Base-by-base conservation (phyloP, 2,329 filamentous ascomycete genomes). In the Byssochlamys sp. region DNA sequence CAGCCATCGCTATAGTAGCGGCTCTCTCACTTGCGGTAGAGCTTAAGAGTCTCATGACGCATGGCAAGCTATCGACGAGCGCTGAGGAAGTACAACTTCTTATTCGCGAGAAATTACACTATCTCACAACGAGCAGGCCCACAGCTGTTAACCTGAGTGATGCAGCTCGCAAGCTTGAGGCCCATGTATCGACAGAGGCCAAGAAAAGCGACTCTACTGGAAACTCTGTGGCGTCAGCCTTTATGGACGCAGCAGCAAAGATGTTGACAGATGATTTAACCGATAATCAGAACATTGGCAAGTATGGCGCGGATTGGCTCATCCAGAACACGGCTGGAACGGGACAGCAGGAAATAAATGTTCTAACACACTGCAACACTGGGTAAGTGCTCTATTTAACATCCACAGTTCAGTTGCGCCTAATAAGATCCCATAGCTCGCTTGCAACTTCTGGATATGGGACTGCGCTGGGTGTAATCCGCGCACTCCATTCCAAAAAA, bases 381-480 rank as follows among this genome's bases (percentile, higher is more conserved):
- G 94, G 94, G 85, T 88, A 79, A 58, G 76, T 62, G 9, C 14
- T 54, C 57, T 60, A 56, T 55, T 39, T 14, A 9, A n/a, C 29
- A 31, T 52, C 24, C 31, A 35, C 28, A 53, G 10, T 49, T 25
- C n/a, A 49, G 19, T 28, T 27, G 29, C n/a, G 49, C 14, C 50
- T 9, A 58, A 50, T 39, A 52, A n/a, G 25, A 52, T 24, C 58
- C 52, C 25, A 31, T 59, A 88, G 86, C 28, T 96, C 92, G 24
- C 85, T 99, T 33, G 94, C 94, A 27, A 99, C 94, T 1, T 95
- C 94, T 14, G 94, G 94, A n/a, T 95, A 97, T 70, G 94, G 94
- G 55, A 99, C 94, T 10, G 94, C 94, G 0, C 80, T 99, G 2
- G 94, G 94, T 25, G 94, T 99, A 54, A 91, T 99, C 65, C 89